Conservation (phyloP, 768 basidiomycete species). For the Lyophyllum atratum region DNA sequence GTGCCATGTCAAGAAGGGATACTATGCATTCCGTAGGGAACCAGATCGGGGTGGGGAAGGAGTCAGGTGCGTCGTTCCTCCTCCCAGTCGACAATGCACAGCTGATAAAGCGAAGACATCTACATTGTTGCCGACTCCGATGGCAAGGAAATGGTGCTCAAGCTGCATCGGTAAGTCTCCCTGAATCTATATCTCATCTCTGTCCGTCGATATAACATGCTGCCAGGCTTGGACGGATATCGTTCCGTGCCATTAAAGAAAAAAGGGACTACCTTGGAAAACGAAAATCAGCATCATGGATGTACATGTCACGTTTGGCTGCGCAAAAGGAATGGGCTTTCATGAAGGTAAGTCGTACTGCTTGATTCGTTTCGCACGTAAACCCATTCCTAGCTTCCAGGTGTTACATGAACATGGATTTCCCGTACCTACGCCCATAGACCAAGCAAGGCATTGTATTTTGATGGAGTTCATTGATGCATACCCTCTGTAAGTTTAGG, state of each 20-base stretch:
- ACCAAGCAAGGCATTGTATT: constrained; percentile 93
- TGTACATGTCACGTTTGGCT: constrained; percentile 97
- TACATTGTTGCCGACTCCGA: constrained; percentile 87
- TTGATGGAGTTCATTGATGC: constrained; percentile 97
- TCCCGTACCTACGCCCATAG: constrained; percentile 91
- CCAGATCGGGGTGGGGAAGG: constrained; percentile 98
- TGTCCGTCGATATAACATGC: background rate
- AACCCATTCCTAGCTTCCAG: constrained; percentile 39
- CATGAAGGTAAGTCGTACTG: constrained; percentile 75
- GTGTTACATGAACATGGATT: constrained; percentile 90
- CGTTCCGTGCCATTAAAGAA: constrained; percentile 94
- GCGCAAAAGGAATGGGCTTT: constrained; percentile 99
- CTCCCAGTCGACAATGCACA: background rate
- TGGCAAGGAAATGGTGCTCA: constrained; percentile 86
- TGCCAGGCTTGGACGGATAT: constrained; percentile 89
- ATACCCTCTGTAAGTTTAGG: constrained; percentile 77
- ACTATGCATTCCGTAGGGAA: constrained; percentile 92
- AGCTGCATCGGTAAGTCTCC: constrained; percentile 79
- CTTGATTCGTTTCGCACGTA: background rate
- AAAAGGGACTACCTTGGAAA: constrained; percentile 97
- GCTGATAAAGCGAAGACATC: constrained; percentile 56
- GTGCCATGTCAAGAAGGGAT: constrained; percentile 88
- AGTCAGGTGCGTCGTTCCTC: constrained; percentile 65
- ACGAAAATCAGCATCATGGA: constrained; percentile 96
- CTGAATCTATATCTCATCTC: background rate